Evolutionary conservation across 176 grass and related monocot genomes (phyloP), one percentile per base, ranked within the genome.

Genomic region (Olyra latifolia): DNA sequence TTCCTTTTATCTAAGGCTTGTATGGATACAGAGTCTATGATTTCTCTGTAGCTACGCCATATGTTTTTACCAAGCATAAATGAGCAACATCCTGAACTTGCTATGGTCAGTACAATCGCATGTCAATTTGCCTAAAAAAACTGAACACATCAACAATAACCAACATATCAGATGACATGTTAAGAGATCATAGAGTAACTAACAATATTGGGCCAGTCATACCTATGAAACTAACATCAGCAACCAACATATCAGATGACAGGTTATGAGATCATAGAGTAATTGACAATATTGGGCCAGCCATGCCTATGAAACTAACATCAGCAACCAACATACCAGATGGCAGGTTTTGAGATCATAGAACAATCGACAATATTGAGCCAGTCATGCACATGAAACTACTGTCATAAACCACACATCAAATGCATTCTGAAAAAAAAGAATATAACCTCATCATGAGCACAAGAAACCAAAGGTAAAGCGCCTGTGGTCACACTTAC

Each of bases 401-500:
- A n/a, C 62, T 11, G 62, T 28, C 30, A 61, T 28, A 15, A 29
- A 30, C 14, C 5, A 9, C 17, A 16, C n/a, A 38, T 69, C 35
- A 41, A 69, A 70, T 22, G 24, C 23, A 70, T 80, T 52, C 40
- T 15, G 65, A n/a, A n/a, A n/a, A n/a, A n/a, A 63, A 59, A 24
- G 27, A 11, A 12, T 22, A 76, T 5, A 75, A 78, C 56, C 10
- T 71, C 63, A 48, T 57, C 6, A 32, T 19, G 42, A 39, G 57
- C 15, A 25, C 19, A 48, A 77, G 13, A 39, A 84, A 76, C 35
- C 54, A 46, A 75, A 80, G 70, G 44, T 47, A 5, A 70, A 62
- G 8, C 48, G 32, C 16, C 19, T 0, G 28, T 39, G 42, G 46
- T 38, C 25, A 38, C 44, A 44, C 59, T 84, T 90, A 93, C 96